Evolutionary conservation across 345 rosid genomes (phyloP), one percentile per base, ranked within the genome.

Genomic region (Citrus maxima): DNA sequence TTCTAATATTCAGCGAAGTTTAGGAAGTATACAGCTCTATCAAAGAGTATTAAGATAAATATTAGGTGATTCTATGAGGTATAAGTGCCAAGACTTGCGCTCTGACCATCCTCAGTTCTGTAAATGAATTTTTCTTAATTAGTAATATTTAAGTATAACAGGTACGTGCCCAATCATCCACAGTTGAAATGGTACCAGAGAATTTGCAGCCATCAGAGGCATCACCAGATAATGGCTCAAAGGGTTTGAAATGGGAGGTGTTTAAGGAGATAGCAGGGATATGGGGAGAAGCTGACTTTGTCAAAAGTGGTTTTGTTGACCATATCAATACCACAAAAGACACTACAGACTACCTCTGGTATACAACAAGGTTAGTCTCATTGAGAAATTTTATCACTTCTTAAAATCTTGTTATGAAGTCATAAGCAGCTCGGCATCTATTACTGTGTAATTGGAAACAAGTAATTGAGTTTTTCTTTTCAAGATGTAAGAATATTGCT

Each of bases 281-380:
- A 35, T 96, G 98, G 98, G 96, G 93, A 75, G 84, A 79, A 79
- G 83, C 90, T 60, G 94, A 93, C 85, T 89, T 90, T 68, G 85
- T 84, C 25, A 87, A 81, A 77, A 90, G 82, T 65, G 84, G 77
- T 70, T 83, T 95, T 78, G 92, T 89, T 60, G 99, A 96, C 84
- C 98, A 92, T 78, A 87, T 93, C 65, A 96, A 94, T 83, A 85
- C 93, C 83, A 94, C 99, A 58, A 85, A 85, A 83, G 94, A 94
- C 81, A 83, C 92, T 32, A 90, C 97, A 24, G 99, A 94, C 86
- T 96, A 96, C 87, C 97, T 96, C 71, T 96, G 99, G 99, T 90
- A 91, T 82, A 94, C 95, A 56, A 90, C 92, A 84, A 96, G 98
- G 99, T 96, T 80, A 74, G 89, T 88, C 55, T 61, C 22, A 37